Evolutionary conservation across 352 stramenopile species (phyloP).

Genomic region (Globisporangium solare): DNA sequence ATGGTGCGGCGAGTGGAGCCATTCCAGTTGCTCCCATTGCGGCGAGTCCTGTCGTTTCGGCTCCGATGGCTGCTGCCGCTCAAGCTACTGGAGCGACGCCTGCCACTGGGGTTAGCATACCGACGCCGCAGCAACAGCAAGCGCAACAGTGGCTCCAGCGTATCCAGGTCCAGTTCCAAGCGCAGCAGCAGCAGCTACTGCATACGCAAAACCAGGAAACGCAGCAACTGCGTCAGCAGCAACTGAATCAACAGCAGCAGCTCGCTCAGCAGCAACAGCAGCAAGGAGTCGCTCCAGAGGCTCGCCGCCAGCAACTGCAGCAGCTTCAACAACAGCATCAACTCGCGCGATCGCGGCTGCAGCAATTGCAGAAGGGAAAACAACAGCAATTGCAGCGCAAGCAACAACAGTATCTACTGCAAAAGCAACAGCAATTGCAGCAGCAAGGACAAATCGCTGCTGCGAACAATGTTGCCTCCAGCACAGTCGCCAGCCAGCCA

Average conservation of each 20-base stretch:
- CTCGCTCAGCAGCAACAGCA: constrained; percentile 67
- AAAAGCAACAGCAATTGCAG: constrained; percentile 74
- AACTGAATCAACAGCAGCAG: constrained; percentile 74
- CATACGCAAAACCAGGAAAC: constrained; percentile 77
- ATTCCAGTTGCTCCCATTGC: constrained; percentile 8
- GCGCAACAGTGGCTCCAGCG: constrained; percentile 79
- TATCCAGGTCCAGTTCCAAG: constrained; percentile 79
- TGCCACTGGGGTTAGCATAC: constrained; percentile 14
- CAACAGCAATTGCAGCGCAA: constrained; percentile 79
- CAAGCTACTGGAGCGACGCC: constrained; percentile 6
- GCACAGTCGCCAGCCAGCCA: constrained; percentile 27
- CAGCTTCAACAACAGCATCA: constrained; percentile 77
- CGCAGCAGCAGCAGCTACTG: constrained; percentile 66
- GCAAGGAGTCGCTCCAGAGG: constrained; percentile 49
- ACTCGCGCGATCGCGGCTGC: constrained; percentile 52
- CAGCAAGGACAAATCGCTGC: constrained; percentile 29
- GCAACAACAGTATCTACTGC: constrained; percentile 74
- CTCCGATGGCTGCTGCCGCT: constrained; percentile 5
- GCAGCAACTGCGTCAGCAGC: constrained; percentile 68
- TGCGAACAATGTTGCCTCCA: constrained; percentile 16
- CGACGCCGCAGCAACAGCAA: constrained; percentile 53
- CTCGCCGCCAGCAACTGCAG: constrained; percentile 62
- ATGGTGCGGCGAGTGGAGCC: not conserved
- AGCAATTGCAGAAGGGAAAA: constrained; percentile 76
- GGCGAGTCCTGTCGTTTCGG: constrained; percentile 8